Conservation (phyloP, 805 yeast genomes). For the Yarrowia deformans region DNA sequence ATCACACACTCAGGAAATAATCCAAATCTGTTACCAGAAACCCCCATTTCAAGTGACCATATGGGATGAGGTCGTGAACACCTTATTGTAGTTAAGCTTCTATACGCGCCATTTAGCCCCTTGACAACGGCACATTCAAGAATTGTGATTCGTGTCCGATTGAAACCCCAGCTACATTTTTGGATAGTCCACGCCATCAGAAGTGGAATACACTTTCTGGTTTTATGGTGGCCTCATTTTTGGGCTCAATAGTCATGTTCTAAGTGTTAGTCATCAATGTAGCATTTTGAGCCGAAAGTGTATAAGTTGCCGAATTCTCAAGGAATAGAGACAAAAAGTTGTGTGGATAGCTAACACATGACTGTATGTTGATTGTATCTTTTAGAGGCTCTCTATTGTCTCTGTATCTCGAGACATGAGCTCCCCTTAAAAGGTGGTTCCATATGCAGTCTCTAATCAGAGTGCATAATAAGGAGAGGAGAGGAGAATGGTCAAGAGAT, state of each 20-base stretch:
- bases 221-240: neutral
- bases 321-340: too few species aligned
- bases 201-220: neutral
- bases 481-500: too few species aligned
- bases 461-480: neutral
- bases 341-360: too few species aligned
- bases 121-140: neutral
- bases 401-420: too few species aligned
- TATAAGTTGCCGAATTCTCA: too few species aligned
- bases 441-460: neutral
- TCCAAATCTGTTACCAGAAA: too few species aligned
- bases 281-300: neutral
- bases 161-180: too few species aligned
- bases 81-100: neutral
- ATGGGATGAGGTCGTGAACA: neutral
- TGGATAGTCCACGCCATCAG: too few species aligned
- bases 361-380: too few species aligned
- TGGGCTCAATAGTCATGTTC: neutral
- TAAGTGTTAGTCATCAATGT: too few species aligned
- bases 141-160: neutral
- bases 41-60: neutral
- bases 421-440: neutral
- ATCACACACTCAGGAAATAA: too few species aligned
- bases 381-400: neutral
- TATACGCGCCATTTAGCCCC: constrained; percentile 34